Base-by-base conservation (phyloP, 345 rosid species). In the Draba incana region DNA sequence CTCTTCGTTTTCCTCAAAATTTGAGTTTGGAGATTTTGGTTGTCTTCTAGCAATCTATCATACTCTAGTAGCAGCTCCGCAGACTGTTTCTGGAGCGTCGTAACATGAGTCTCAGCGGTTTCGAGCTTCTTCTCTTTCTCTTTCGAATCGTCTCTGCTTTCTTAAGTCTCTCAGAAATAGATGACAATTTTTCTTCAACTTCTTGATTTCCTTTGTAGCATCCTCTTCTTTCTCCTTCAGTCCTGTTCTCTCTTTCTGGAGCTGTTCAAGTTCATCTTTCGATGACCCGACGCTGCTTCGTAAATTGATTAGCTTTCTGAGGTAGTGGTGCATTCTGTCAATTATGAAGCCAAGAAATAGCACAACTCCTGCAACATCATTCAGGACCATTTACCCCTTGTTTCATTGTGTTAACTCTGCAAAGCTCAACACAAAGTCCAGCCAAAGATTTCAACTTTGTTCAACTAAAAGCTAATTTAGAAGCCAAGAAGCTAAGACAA, bases 21-120 rank as follows among this genome's bases (percentile, higher is more conserved):
- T 8, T 84, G 86, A 75, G 72, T 83, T 80, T 92, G 98, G 66
- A 93, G 94, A 68, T 69, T 88, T 60, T 88, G 97, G 78, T 93
- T 93, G 75, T 86, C 92, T 79, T 93, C 97, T 43, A 93, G 70
- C 38, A 93, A 69, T 25, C 87, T 84, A 48, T 90, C 98, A 38
- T 93, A 93, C 78, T 90, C 97, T 9, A 93, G 87, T 41, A 93
- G 82, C 3, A 93, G 64, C 65, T 90, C 98, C 4, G 92, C 88
- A 43, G 97, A 84, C 66, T 88, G 98, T 46, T 88, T 86, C 70
- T 90, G 97, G 23, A 93, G 98, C 41, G 90, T 55, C 2, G 75
- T 68, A 3, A 93, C 98, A 47, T 92, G 94, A 4, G 85, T 81
- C 71, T 90, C 97, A 2, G 94, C 92, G 9, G 90, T 87, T 81